A percentile compares a stretch with the other conserved stretches of the same genome.
Conservation (phyloP, 2,329 filamentous ascomycete genomes). For the Diaporthe sp. region DNA sequence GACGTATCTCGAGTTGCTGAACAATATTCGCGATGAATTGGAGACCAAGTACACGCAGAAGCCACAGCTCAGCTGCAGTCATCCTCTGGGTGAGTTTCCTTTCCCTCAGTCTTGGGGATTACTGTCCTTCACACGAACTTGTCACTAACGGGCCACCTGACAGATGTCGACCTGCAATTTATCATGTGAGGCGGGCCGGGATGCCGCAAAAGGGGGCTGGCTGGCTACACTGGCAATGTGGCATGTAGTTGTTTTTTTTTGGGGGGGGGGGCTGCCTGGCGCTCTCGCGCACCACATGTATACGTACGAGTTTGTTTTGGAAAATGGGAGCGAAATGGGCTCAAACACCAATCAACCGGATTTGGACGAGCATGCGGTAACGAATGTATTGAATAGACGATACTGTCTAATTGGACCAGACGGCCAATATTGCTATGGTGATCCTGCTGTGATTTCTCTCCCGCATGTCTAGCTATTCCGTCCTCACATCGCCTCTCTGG, state of each 20-base stretch:
- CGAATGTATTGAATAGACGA: slow-evolving; percentile 26
- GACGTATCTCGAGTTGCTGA: slow-evolving; percentile 94
- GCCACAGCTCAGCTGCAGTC: slow-evolving; percentile 94
- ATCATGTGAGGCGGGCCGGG: slow-evolving; percentile 32
- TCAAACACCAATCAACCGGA: background rate
- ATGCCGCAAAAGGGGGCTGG: background rate
- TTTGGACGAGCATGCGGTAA: slow-evolving; percentile 20
- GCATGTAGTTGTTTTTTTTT: background rate
- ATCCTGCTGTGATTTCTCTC: background rate
- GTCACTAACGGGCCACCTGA: background rate
- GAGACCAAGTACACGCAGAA: slow-evolving; percentile 91
- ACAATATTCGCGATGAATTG: slow-evolving; percentile 93
- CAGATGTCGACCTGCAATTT: slow-evolving; percentile 33
- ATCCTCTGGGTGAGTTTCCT: slow-evolving; percentile 82
- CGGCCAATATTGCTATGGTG: background rate
- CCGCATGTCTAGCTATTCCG: background rate
- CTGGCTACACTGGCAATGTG: background rate
- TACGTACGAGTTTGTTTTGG: background rate
- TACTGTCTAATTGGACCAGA: background rate
- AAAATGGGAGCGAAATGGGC: background rate
- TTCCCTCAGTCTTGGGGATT: too few species aligned
- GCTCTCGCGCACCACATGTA: background rate
- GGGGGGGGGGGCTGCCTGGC: background rate
- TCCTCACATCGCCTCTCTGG: background rate
- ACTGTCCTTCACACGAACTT: background rate